Evolutionary conservation across 2,329 filamentous ascomycete genomes (phyloP), one percentile per base, ranked within the genome.

Genomic region (Fusarium vanettenii): DNA sequence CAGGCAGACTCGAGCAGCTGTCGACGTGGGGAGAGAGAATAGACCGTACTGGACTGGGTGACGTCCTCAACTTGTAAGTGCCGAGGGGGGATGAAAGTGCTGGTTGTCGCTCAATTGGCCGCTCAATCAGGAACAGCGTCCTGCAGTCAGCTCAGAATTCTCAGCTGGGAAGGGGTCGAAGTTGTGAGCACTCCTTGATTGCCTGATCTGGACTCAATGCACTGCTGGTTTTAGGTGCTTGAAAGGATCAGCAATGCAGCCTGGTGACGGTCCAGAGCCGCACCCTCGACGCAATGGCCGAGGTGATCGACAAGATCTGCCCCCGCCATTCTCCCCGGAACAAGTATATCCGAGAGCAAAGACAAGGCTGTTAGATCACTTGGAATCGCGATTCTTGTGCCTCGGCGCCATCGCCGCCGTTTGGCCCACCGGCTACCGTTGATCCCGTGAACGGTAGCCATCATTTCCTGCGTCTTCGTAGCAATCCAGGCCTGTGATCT

Each of bases 281-380:
- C 72, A 75, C 52, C 59, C 39, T 73, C 50, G 52, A 64, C 64
- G 65, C 64, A 64, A 64, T 72, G 60, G 39, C 63, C 64, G 63
- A 69, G 41, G 66, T 72, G 77, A 79, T 79, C 77, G 76, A 68
- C 77, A 78, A 77, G 77, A 77, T 79, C 73, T 76, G 60, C 74
- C 77, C 71, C 77, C 73, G 75, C 72, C 75, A 71, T 74, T 29
- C 55, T 66, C 70, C 69, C 77, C 72, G 71, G 73, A 77, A 70
- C 68, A 71, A 60, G 41, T 66, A 60, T 68, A 69, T 33, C 77
- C 77, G 77, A 59, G 55, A 67, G 61, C 45, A 62, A 61, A 68
- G 64, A 70, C 71, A 41, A 62, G 64, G 41, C 52, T 76, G 60
- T 65, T 41, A 69, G 64, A 71, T 75, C 67, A 64, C 73, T 64